A percentile compares a stretch with the other conserved stretches of the same genome.
These are phyloP conservation scores for Beauveria sp. DNA, from an alignment of 2,329 filamentous ascomycete species.

Conservation along the genomic window DNA sequence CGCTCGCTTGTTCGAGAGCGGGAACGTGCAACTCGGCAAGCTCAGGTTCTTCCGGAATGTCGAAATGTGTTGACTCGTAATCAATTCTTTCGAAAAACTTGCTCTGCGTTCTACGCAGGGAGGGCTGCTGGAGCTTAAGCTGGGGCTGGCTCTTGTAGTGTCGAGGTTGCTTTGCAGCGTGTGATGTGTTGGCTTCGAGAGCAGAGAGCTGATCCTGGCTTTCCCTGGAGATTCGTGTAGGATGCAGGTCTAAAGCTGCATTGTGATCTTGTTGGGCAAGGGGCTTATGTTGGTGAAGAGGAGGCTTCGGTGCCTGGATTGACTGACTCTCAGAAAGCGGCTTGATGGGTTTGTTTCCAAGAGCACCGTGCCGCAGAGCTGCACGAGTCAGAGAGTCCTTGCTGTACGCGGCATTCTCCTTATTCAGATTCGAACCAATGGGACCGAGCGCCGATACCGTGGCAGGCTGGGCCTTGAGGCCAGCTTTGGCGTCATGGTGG, in stretches of 20 bases:
- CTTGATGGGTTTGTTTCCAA: constrained; percentile 13
- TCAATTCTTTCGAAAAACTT: constrained; percentile 24
- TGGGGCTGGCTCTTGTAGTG: constrained; percentile 49
- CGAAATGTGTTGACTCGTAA: constrained; percentile 10
- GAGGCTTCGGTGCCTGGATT: neutral
- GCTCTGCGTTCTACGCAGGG: constrained; percentile 38
- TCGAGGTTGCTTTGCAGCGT: constrained; percentile 30
- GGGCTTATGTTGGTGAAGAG: constrained; percentile 2
- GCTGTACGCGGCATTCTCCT: constrained; percentile 34
- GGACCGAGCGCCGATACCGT: constrained; percentile 21
- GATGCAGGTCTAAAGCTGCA: constrained; percentile 14
- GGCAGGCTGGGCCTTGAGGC: constrained; percentile 22
- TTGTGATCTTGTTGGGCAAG: constrained; percentile 8
- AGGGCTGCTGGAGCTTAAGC: constrained; percentile 36
- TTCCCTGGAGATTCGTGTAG: neutral
- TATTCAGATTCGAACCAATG: constrained; percentile 25
- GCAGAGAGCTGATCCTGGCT: neutral
- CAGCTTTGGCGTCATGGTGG: constrained; percentile 28
- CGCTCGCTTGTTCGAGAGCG: constrained; percentile 15
- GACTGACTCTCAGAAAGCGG: constrained; percentile 8
- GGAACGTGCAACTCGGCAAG: constrained; percentile 5
- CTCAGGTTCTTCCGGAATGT: constrained; percentile 12
- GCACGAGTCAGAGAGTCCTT: constrained; percentile 17
- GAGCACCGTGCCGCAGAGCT: constrained; percentile 15
- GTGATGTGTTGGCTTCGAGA: neutral